Conservation (phyloP, 2,329 filamentous ascomycete species). For the Neurospora crassa region DNA sequence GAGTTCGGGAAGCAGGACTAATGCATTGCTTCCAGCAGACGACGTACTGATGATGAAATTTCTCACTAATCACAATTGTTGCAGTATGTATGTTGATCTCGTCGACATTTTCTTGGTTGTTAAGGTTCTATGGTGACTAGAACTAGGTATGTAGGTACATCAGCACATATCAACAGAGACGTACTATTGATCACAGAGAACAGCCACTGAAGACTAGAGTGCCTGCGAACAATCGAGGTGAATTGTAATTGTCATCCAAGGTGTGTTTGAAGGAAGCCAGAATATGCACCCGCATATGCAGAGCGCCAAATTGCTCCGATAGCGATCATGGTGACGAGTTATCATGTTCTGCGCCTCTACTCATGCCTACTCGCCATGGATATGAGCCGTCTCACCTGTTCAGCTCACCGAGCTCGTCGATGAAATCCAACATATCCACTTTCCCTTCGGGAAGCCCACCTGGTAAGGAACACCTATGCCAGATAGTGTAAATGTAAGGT, state of each 20-base stretch:
- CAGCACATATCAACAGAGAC: neutral
- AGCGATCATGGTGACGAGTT: neutral
- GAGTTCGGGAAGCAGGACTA: neutral
- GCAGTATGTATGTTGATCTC: neutral
- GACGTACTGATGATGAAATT: neutral
- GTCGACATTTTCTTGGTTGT: neutral
- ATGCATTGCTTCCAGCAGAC: neutral
- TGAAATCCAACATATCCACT: neutral
- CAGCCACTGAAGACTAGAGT: neutral
- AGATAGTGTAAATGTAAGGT: neutral
- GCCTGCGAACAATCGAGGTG: neutral
- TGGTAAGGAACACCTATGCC: neutral
- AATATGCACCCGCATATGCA: neutral
- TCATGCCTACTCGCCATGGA: neutral
- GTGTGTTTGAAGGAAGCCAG: neutral
- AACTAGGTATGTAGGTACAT: neutral
- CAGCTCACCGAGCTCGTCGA: neutral
- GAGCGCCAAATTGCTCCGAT: neutral
- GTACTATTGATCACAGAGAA: neutral
- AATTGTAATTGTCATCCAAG: neutral
- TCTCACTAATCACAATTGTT: neutral
- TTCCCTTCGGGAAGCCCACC: neutral
- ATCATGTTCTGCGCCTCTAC: neutral
- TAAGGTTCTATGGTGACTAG: neutral
- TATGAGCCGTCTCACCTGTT: neutral